Percentiles rank a stretch among this genome's conserved stretches.
Evolutionary conservation across 495 filamentous ascomycete genomes (phyloP).

Genomic region (Daldinia vernicosa): DNA sequence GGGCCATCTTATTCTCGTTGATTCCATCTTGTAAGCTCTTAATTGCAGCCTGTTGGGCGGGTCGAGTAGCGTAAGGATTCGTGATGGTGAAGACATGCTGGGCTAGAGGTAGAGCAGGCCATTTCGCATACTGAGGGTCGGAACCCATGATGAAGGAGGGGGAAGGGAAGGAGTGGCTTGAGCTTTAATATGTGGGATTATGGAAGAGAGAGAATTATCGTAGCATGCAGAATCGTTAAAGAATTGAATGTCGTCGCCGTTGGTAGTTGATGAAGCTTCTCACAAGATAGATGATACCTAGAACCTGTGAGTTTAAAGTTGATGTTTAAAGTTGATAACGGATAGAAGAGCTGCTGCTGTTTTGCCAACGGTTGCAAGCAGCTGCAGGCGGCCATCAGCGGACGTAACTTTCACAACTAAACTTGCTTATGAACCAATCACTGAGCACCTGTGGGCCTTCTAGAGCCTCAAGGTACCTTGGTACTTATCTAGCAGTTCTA

Average conservation of each 20-base stretch:
- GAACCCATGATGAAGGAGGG: conserved; percentile 77
- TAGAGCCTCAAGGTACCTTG: conserved; percentile 27
- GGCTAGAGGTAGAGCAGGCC: conserved; percentile 87
- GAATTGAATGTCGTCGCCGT: conserved; percentile 12
- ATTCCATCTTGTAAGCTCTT: conserved; percentile 94
- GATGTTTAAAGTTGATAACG: conserved; percentile 1
- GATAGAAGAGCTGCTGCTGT: conserved; percentile 7
- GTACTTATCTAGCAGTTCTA: conserved; percentile 17
- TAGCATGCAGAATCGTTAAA: background rate
- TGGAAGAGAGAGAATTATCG: background rate
- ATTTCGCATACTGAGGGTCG: conserved; percentile 96
- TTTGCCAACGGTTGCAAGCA: conserved; percentile 30
- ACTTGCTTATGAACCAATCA: conserved; percentile 35
- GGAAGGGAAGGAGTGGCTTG: conserved; percentile 5
- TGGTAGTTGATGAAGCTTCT: conserved; percentile 25
- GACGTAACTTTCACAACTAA: conserved; percentile 41
- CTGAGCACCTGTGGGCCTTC: conserved; percentile 23
- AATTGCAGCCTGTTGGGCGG: conserved; percentile 75
- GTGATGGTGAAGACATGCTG: conserved; percentile 98
- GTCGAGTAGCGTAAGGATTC: conserved; percentile 77
- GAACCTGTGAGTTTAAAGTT: background rate
- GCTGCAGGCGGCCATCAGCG: conserved; percentile 43
- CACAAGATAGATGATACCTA: background rate
- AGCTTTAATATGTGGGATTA: background rate
- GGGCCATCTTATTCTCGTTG: conserved; percentile 92